Percentiles rank a stretch among this genome's conserved stretches.
These are phyloP conservation scores for Cadophora sp. DNA, from an alignment of 2,329 filamentous ascomycete genomes.

Conservation along the genomic window DNA sequence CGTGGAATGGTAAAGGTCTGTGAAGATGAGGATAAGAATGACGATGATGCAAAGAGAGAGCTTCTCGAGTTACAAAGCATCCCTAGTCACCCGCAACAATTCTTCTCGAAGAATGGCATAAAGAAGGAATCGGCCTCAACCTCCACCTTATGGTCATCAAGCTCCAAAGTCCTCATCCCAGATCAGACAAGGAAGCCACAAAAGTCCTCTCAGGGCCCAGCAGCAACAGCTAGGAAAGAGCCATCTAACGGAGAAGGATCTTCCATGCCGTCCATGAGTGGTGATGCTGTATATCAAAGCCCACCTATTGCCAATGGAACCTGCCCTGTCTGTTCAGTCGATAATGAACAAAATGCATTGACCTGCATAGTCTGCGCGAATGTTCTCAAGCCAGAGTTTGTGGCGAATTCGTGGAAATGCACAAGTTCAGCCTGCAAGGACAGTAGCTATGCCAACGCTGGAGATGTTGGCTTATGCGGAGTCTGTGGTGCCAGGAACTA, in stretches of 20 bases:
- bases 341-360: slow-evolving; percentile 59
- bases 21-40: slow-evolving; percentile 69
- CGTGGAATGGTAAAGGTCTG: slow-evolving; percentile 76
- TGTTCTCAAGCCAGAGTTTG: slow-evolving; percentile 63
- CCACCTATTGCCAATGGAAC: slow-evolving; percentile 48
- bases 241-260: background rate
- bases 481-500: slow-evolving; percentile 60
- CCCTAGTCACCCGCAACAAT: slow-evolving; percentile 23
- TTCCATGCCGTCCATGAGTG: background rate
- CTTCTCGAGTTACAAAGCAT: slow-evolving; percentile 69
- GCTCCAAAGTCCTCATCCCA: background rate
- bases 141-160: background rate
- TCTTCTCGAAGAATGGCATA: slow-evolving; percentile 28
- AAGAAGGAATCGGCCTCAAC: slow-evolving; percentile 2
- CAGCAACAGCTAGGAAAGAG: background rate
- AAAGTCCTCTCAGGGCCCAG: background rate
- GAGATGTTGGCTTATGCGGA: slow-evolving; percentile 73
- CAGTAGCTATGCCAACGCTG: slow-evolving; percentile 69
- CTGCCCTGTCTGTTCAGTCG: slow-evolving; percentile 69
- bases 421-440: slow-evolving; percentile 58
- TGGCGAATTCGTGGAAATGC: slow-evolving; percentile 70
- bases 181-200: background rate
- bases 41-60: slow-evolving; percentile 65
- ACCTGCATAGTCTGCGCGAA: slow-evolving; percentile 75
- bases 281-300: slow-evolving; percentile 1